Evolutionary conservation across 345 rosid species (phyloP).

Genomic region (Rubroshorea leprosula): DNA sequence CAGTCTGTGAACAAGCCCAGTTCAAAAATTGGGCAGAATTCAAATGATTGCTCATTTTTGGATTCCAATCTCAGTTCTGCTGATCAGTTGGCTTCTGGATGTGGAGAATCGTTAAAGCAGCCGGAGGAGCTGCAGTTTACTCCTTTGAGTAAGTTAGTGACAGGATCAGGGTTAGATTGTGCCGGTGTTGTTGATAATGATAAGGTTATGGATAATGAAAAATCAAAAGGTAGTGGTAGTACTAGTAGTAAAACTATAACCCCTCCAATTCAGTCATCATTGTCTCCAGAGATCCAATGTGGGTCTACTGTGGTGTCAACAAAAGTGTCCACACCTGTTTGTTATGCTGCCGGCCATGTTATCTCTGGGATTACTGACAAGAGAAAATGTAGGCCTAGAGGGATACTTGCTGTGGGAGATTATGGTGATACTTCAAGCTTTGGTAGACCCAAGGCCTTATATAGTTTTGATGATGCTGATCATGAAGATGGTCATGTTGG

Average conservation of each 20-base stretch:
- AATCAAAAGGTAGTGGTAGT: constrained; percentile 21
- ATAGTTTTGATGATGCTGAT: constrained; percentile 30
- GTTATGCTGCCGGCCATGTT: constrained; percentile 83
- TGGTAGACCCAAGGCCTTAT: constrained; percentile 25
- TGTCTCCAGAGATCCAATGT: constrained; percentile 89
- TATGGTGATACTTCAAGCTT: constrained; percentile 28
- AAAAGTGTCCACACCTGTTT: constrained; percentile 37
- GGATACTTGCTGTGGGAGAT: constrained; percentile 49
- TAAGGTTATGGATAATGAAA: constrained; percentile 29
- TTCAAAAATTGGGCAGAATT: constrained; percentile 16
- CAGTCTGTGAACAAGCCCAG: constrained; percentile 29
- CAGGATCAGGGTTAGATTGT: constrained; percentile 27
- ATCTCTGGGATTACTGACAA: constrained; percentile 74
- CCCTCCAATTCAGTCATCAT: constrained; percentile 77
- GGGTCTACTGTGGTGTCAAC: constrained; percentile 33
- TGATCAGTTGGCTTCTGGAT: constrained; percentile 25
- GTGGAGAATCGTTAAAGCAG: too few relatives aligned
- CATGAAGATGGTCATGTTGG: constrained; percentile 12
- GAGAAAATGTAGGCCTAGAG: constrained; percentile 94
- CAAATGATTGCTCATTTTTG: constrained; percentile 19
- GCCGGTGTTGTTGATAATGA: constrained; percentile 8
- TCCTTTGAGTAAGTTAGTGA: constrained; percentile 41
- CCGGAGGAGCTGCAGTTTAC: too few relatives aligned
- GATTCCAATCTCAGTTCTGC: constrained; percentile 17
- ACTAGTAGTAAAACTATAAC: constrained; percentile 55